Conservation (phyloP, 2,329 filamentous ascomycete genomes). For the Diaporthe longicolla region DNA sequence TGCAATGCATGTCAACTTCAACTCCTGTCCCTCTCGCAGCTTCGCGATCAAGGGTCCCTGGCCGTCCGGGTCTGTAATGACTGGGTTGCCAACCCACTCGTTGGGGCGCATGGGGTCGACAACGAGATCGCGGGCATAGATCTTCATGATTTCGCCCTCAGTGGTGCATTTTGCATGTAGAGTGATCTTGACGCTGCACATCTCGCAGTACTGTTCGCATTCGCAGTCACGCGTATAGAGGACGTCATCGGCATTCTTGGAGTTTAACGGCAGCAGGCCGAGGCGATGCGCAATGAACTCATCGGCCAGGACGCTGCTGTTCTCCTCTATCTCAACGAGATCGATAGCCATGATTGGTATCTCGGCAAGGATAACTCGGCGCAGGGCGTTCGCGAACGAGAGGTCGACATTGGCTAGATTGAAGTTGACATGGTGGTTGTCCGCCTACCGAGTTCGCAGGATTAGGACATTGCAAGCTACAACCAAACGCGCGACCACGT, state of each 20-base stretch:
- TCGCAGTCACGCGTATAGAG: conserved; percentile 95
- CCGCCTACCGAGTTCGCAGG: conserved; percentile 69
- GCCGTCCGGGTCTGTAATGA: conserved; percentile 86
- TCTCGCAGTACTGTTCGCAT: conserved; percentile 94
- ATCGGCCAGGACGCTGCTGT: conserved; percentile 96
- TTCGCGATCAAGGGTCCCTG: conserved; percentile 91
- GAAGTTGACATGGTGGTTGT: conserved; percentile 88
- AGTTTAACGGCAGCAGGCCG: conserved; percentile 89
- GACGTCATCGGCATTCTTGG: conserved; percentile 85
- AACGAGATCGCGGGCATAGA: conserved; percentile 91
- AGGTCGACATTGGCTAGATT: conserved; percentile 91
- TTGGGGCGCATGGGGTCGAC: conserved; percentile 79
- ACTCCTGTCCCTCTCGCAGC: conserved; percentile 88
- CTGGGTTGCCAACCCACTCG: conserved; percentile 81
- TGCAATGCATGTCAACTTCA: conserved; percentile 91
- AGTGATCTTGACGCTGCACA: conserved; percentile 87
- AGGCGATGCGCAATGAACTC: conserved; percentile 96
- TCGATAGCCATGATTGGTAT: conserved; percentile 96
- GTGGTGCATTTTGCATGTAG: conserved; percentile 88
- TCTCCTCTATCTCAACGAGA: conserved; percentile 90
- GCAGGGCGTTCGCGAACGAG: conserved; percentile 91
- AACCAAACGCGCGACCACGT: background rate
- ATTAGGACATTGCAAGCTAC: conserved; percentile 44
- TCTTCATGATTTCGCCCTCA: conserved; percentile 86
- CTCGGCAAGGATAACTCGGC: conserved; percentile 91